Conservation (phyloP, 306 rosid species). For the Lagenaria siceraria region DNA sequence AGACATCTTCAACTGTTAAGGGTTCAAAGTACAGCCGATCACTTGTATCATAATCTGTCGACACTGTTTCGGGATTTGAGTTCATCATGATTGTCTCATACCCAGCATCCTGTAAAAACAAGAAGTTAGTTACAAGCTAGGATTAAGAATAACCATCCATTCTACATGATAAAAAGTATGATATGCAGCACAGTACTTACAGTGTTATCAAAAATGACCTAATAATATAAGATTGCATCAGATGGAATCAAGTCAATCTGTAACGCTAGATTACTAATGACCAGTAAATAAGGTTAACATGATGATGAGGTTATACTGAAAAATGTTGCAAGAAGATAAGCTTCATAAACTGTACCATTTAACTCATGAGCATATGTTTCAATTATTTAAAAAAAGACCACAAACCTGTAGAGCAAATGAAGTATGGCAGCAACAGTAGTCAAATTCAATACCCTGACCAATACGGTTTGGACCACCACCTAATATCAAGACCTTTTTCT, state of each 20-base stretch:
- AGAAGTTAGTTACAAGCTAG: neutral
- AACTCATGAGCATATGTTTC: neutral
- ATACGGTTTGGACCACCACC: constrained; percentile 99
- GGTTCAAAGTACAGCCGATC: constrained; percentile 94
- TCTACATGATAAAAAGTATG: neutral
- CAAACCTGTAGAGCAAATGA: constrained; percentile 89
- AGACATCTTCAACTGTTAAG: constrained; percentile 74
- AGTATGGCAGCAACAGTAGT: constrained; percentile 93
- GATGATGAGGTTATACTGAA: neutral
- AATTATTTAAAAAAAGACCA: constrained; percentile 1
- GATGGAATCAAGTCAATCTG: neutral
- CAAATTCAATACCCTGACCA: constrained; percentile 99
- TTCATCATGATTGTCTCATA: constrained; percentile 98
- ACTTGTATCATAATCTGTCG: constrained; percentile 96
- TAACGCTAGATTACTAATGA: neutral
- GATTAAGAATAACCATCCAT: neutral
- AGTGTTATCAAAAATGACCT: neutral
- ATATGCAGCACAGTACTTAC: neutral
- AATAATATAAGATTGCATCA: neutral
- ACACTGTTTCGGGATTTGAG: constrained; percentile 95
- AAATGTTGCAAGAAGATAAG: neutral
- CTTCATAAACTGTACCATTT: neutral
- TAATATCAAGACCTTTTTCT: constrained; percentile 77
- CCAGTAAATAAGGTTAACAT: neutral
- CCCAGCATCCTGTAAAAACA: constrained; percentile 62